Percentiles rank a stretch among this genome's conserved stretches.
phyloP scores from a whole-genome alignment of 805 yeast species.

The Ogataea polymorpha region DNA sequence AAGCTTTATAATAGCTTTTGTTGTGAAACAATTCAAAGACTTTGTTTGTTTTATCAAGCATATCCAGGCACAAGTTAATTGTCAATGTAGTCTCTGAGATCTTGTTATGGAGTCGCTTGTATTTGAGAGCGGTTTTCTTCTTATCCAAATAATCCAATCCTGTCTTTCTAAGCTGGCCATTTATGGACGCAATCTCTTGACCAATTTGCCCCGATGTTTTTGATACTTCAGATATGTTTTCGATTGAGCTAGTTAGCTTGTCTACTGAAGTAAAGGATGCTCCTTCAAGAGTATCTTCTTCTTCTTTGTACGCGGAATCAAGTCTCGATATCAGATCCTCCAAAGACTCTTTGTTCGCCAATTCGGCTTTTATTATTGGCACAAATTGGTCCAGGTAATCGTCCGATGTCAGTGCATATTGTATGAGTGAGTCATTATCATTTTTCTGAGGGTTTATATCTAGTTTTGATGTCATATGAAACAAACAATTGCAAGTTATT shows the following conservation, averaged over 20 bases:
- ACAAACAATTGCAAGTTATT: slow-evolving; percentile 2
- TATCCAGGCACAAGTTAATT: slow-evolving; percentile 70
- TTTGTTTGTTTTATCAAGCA: slow-evolving; percentile 80
- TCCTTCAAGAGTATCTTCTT: slow-evolving; percentile 60
- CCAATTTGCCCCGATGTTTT: slow-evolving; percentile 53
- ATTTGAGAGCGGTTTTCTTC: slow-evolving; percentile 56
- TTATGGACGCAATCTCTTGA: slow-evolving; percentile 53
- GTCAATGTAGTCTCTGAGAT: slow-evolving; percentile 70
- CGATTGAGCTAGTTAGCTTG: slow-evolving; percentile 55
- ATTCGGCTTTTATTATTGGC: slow-evolving; percentile 66
- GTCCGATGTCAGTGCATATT: slow-evolving; percentile 48
- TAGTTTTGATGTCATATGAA: slow-evolving; percentile 1
- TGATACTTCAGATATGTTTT: slow-evolving; percentile 60
- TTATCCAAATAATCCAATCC: slow-evolving; percentile 62
- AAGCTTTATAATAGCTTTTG: slow-evolving; percentile 78
- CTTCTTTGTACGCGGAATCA: slow-evolving; percentile 53
- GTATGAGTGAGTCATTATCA: slow-evolving; percentile 24
- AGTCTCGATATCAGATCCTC: slow-evolving; percentile 54
- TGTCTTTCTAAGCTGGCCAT: slow-evolving; percentile 55
- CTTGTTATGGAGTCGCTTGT: slow-evolving; percentile 61
- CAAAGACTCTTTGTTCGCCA: slow-evolving; percentile 48
- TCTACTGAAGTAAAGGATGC: slow-evolving; percentile 61
- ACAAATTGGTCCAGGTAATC: slow-evolving; percentile 79
- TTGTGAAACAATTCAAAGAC: slow-evolving; percentile 76
- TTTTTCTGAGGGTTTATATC: slow-evolving; percentile 1